Percentiles rank a stretch among this genome's conserved stretches.
Evolutionary conservation across 768 basidiomycete species (phyloP).

Genomic region (Boletellus ananas): DNA sequence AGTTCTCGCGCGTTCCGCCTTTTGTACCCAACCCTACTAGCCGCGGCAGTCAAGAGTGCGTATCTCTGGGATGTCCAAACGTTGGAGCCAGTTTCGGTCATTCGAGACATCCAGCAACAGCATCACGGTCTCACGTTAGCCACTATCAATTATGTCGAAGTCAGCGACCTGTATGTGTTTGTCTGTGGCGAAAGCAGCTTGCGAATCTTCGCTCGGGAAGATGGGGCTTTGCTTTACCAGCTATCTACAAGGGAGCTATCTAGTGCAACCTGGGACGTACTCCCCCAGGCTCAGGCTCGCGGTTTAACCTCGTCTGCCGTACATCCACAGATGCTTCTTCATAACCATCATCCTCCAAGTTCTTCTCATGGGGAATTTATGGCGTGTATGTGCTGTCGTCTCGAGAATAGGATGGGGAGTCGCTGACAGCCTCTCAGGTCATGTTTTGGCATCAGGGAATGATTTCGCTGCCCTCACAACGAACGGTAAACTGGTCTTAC

Average conservation of each 20-base stretch:
- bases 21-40: slow-evolving; percentile 62
- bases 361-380: slow-evolving; percentile 17
- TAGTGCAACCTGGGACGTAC: slow-evolving; percentile 36
- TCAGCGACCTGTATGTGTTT: slow-evolving; percentile 55
- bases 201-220: slow-evolving; percentile 51
- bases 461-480: slow-evolving; percentile 29
- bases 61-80: slow-evolving; percentile 64
- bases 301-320: slow-evolving; percentile 11
- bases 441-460: slow-evolving; percentile 48
- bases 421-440: slow-evolving; percentile 25
- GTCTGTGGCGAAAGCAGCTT: slow-evolving; percentile 49
- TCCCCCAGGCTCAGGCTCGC: slow-evolving; percentile 8
- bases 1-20: slow-evolving; percentile 56
- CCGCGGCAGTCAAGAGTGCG: slow-evolving; percentile 40
- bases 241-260: slow-evolving; percentile 35
- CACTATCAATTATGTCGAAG: slow-evolving; percentile 60
- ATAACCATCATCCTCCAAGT: slow-evolving; percentile 1
- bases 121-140: slow-evolving; percentile 27
- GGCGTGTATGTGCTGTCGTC: slow-evolving; percentile 21
- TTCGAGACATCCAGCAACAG: slow-evolving; percentile 19
- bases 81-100: slow-evolving; percentile 43
- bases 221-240: slow-evolving; percentile 42
- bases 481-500: slow-evolving; percentile 25
- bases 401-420: not conserved
- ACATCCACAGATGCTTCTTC: slow-evolving; percentile 21